Percentiles rank a stretch among this genome's conserved stretches.
These are phyloP conservation scores for Penicillium crystallinum DNA, from an alignment of 495 filamentous ascomycete genomes.

Conservation along the genomic window DNA sequence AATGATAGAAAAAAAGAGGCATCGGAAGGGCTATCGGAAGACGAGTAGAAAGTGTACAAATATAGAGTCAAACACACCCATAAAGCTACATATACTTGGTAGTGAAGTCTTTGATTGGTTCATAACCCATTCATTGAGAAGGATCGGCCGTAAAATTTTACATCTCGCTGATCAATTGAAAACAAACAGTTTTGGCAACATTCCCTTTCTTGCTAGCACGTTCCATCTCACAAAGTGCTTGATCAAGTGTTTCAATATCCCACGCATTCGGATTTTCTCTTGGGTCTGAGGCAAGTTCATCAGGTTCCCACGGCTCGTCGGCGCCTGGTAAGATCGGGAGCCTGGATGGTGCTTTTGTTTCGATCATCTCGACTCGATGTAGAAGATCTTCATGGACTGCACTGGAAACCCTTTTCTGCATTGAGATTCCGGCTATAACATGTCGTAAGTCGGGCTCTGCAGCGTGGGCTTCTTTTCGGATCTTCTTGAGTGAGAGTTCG, in stretches of 20 bases:
- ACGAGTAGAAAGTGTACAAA: too few relatives aligned
- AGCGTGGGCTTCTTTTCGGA: conserved; percentile 21
- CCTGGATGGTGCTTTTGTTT: background rate
- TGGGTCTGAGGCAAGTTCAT: background rate
- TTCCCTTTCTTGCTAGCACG: conserved; percentile 14
- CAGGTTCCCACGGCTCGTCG: conserved; percentile 13
- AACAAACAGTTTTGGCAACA: conserved; percentile 19
- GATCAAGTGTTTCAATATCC: conserved; percentile 18
- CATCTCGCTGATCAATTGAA: conserved; percentile 21
- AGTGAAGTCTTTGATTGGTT: background rate
- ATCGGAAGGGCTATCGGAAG: too few relatives aligned
- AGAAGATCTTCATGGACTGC: conserved; percentile 17
- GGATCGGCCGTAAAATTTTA: background rate
- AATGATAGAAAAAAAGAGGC: too few relatives aligned
- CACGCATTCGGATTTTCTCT: background rate
- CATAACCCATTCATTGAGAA: background rate
- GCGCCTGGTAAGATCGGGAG: conserved; percentile 12
- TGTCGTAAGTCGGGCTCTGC: conserved; percentile 21
- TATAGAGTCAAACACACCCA: too few relatives aligned
- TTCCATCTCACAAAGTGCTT: conserved; percentile 18
- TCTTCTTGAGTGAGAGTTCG: conserved; percentile 23
- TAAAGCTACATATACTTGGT: too few relatives aligned
- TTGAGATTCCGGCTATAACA: conserved; percentile 19
- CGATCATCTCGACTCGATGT: conserved; percentile 14
- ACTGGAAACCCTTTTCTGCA: conserved; percentile 16